phyloP scores from a whole-genome alignment of 768 basidiomycete genomes.

The Gymnopilus dilepis region DNA sequence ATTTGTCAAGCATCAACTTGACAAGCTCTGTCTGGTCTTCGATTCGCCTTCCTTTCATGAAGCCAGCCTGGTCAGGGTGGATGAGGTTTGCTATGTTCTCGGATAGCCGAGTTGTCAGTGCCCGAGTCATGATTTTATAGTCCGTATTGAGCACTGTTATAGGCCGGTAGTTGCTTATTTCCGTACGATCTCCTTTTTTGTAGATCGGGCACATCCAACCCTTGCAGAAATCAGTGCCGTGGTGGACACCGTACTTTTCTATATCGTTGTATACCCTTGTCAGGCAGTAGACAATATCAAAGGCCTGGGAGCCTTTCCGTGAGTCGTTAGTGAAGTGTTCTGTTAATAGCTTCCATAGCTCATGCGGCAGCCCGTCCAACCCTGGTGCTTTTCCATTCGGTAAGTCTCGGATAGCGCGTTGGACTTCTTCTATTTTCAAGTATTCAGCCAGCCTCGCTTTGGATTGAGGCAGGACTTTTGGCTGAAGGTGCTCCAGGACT shows the following conservation, averaged over 20 bases:
- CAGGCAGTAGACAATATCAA: constrained; percentile 15
- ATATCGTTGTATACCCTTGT: constrained; percentile 34
- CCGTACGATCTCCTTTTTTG: constrained; percentile 41
- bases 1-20: constrained; percentile 28
- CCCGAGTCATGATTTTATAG: no score
- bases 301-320: constrained; percentile 11
- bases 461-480: not conserved
- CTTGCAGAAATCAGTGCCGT: no score
- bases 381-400: constrained; percentile 25
- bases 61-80: constrained; percentile 44
- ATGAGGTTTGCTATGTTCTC: constrained; percentile 27
- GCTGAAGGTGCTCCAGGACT: not conserved
- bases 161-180: constrained; percentile 43
- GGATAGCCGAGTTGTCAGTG: constrained; percentile 27
- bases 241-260: constrained; percentile 34
- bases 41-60: constrained; percentile 37
- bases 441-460: not conserved
- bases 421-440: not conserved
- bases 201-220: constrained; percentile 48
- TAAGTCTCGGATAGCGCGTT: constrained; percentile 5
- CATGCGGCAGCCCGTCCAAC: constrained; percentile 17
- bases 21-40: constrained; percentile 39
- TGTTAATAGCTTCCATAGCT: constrained; percentile 20
- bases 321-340: not conserved
- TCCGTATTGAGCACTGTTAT: no score